phyloP scores from a whole-genome alignment of 257 asterid genomes.

The Plectranthus barbatus region DNA sequence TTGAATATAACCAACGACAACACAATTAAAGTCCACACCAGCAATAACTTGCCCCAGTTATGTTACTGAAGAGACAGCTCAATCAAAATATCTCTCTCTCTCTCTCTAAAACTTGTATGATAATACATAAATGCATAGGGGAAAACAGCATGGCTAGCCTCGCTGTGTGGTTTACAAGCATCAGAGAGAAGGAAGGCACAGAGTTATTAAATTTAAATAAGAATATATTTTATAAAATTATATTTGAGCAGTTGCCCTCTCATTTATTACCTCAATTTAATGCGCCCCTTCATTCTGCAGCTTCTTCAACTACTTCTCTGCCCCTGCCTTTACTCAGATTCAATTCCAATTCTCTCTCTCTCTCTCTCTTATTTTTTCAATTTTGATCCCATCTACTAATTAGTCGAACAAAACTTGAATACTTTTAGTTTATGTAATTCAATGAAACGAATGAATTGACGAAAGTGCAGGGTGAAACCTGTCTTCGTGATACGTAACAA shows the following conservation, averaged over 20 bases:
- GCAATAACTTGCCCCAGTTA: constrained; percentile 9
- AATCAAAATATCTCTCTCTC: not conserved
- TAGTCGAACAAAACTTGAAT: too few species aligned
- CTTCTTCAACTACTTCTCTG: constrained; percentile 48
- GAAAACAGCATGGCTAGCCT: constrained; percentile 5
- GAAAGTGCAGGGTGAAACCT: not conserved
- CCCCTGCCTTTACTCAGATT: constrained; percentile 30
- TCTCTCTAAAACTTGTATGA: not conserved
- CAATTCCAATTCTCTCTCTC: constrained; percentile 8
- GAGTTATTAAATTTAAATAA: not conserved
- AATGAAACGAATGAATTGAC: constrained; percentile 5
- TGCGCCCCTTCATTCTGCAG: constrained; percentile 8
- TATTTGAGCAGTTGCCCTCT: constrained; percentile 9
- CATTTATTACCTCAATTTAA: constrained; percentile 39
- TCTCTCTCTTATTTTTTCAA: not conserved
- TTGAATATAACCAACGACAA: not conserved
- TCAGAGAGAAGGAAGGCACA: not conserved
- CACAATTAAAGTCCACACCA: constrained; percentile 15
- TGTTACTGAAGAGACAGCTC: constrained; percentile 25
- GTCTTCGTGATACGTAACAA: not conserved
- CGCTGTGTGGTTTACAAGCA: constrained; percentile 12
- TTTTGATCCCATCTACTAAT: too few species aligned
- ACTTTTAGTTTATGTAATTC: constrained; percentile 17
- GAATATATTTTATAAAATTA: not conserved
- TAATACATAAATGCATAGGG: not conserved